These are phyloP conservation scores for Kwoniella sp. DNA, from an alignment of 768 basidiomycete genomes.

Conservation along the genomic window DNA sequence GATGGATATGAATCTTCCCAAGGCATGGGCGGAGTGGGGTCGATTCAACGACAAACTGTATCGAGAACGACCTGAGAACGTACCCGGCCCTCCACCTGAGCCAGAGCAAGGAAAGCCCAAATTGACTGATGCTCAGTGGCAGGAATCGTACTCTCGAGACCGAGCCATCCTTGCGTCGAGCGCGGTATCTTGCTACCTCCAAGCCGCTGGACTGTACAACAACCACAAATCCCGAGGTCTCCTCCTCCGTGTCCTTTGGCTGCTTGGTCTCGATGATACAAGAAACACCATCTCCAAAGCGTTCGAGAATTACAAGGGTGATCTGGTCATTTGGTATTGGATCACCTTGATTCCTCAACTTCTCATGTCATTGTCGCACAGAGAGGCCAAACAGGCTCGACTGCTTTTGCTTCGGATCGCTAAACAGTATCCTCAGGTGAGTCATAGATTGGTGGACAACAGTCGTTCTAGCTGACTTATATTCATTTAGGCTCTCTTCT, in stretches of 20 bases:
- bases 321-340: conserved; percentile 98
- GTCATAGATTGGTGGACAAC: conserved; percentile 31
- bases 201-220: conserved; percentile 94
- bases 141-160: conserved; percentile 39
- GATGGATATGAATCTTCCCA: conserved; percentile 89
- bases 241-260: conserved; percentile 90
- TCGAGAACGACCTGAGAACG: conserved; percentile 69
- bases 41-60: conserved; percentile 89
- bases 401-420: conserved; percentile 86
- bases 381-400: conserved; percentile 90
- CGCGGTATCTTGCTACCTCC: conserved; percentile 96
- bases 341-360: conserved; percentile 95
- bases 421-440: conserved; percentile 85
- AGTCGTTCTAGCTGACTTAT: background rate
- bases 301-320: conserved; percentile 94
- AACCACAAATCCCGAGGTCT: conserved; percentile 87
- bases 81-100: conserved; percentile 42
- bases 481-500: conserved; percentile 78
- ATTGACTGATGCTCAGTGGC: conserved; percentile 48
- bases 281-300: conserved; percentile 53
- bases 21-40: conserved; percentile 99
- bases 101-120: conserved; percentile 49
- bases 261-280: conserved; percentile 86
- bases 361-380: conserved; percentile 80
- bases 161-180: conserved; percentile 69